Percentiles rank a stretch among this genome's conserved stretches.
phyloP scores from a whole-genome alignment of 2,329 filamentous ascomycete genomes.

The Cercospora beticola region DNA sequence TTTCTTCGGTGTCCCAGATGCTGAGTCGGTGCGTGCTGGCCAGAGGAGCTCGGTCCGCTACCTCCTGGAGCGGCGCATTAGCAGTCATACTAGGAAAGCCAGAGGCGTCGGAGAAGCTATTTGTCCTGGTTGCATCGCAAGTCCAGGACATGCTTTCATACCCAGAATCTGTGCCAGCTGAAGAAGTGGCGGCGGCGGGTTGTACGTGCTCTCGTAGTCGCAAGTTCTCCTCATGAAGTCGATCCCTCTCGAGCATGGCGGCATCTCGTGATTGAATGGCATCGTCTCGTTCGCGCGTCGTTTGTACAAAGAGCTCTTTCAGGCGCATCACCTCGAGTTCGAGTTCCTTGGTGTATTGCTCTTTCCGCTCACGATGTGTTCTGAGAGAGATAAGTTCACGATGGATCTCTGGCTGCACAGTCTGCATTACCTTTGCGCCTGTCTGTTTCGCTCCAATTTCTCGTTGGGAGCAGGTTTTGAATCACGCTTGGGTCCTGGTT shows the following conservation, averaged over 20 bases:
- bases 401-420: neutral
- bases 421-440: slow-evolving; percentile 25
- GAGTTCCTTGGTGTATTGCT: slow-evolving; percentile 30
- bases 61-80: slow-evolving; percentile 17
- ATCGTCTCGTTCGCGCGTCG: slow-evolving; percentile 23
- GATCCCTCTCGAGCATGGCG: slow-evolving; percentile 19
- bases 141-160: slow-evolving; percentile 23
- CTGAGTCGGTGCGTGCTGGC: slow-evolving; percentile 13
- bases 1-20: slow-evolving; percentile 21
- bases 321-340: slow-evolving; percentile 27
- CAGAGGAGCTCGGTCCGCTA: slow-evolving; percentile 12
- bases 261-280: slow-evolving; percentile 21
- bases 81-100: slow-evolving; percentile 20
- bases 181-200: slow-evolving; percentile 13
- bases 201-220: slow-evolving; percentile 18
- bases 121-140: slow-evolving; percentile 23
- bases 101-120: slow-evolving; percentile 22
- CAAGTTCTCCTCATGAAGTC: slow-evolving; percentile 18
- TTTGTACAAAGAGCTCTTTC: slow-evolving; percentile 24
- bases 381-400: slow-evolving; percentile 7
- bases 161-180: slow-evolving; percentile 24
- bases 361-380: slow-evolving; percentile 29
- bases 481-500: slow-evolving; percentile 29
- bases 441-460: slow-evolving; percentile 28
- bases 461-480: slow-evolving; percentile 27